Evolutionary conservation across 106 monocot genomes (phyloP).

Genomic region (Ottelia alismoides): DNA sequence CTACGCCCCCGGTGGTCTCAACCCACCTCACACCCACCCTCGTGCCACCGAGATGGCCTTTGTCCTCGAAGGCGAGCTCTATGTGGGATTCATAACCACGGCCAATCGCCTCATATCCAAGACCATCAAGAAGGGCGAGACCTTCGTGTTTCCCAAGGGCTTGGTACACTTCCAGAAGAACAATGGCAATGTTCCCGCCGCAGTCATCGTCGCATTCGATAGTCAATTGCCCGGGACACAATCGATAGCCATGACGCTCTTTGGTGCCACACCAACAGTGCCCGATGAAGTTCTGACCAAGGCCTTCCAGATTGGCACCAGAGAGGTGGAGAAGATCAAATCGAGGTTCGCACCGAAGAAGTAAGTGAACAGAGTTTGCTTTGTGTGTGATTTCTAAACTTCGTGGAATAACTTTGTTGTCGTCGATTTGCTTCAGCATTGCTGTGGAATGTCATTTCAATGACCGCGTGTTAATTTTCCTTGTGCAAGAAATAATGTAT

Average conservation of each 20-base stretch:
- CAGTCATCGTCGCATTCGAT: constrained; percentile 22
- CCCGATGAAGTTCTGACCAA: constrained; percentile 6
- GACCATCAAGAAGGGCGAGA: constrained; percentile 14
- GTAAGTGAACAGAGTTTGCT: no score
- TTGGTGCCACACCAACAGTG: constrained; percentile 6
- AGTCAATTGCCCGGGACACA: constrained; percentile 26
- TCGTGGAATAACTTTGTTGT: no score
- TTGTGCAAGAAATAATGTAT: no score
- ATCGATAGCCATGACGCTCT: constrained; percentile 6
- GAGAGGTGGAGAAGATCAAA: constrained; percentile 3
- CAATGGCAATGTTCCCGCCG: constrained; percentile 2
- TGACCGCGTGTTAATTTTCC: no score
- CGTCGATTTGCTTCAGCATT: no score
- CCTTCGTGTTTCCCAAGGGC: constrained; percentile 17
- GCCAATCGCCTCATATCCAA: constrained; percentile 5
- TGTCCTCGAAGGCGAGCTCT: constrained; percentile 13
- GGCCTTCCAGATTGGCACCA: constrained; percentile 4
- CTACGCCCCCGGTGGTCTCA: constrained; percentile 31
- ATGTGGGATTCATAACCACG: constrained; percentile 18
- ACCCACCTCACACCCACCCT: constrained; percentile 35
- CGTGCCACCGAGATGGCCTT: constrained; percentile 21
- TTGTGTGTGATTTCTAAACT: no score
- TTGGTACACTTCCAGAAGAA: constrained; percentile 24
- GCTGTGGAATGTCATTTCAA: no score
- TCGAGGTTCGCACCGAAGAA: constrained; percentile 6